Evolutionary conservation across 2,329 filamentous ascomycete species (phyloP).

Genomic region (Fusarium robinianum): DNA sequence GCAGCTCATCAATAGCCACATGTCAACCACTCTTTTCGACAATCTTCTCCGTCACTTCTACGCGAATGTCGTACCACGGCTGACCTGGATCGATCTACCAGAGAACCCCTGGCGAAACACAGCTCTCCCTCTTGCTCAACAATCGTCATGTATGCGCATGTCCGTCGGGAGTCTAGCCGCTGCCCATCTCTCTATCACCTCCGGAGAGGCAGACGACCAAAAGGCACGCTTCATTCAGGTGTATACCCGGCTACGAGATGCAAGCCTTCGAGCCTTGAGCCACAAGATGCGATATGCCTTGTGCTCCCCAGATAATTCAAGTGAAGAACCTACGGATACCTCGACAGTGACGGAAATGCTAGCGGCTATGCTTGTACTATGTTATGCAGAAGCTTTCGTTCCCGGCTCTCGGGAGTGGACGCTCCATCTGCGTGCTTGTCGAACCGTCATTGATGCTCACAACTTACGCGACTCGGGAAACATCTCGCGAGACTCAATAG

Average conservation of each 20-base stretch:
- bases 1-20: neutral
- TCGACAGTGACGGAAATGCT: slow-evolving; percentile 7
- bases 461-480: neutral
- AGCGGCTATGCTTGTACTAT: slow-evolving; percentile 6
- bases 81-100: slow-evolving; percentile 31
- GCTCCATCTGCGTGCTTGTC: slow-evolving; percentile 7
- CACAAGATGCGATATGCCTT: slow-evolving; percentile 8
- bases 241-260: slow-evolving; percentile 3
- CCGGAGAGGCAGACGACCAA: neutral
- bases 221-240: slow-evolving; percentile 1
- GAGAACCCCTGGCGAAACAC: slow-evolving; percentile 24
- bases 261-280: slow-evolving; percentile 9
- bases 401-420: slow-evolving; percentile 11
- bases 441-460: slow-evolving; percentile 6
- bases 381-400: slow-evolving; percentile 8
- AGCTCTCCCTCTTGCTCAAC: slow-evolving; percentile 11
- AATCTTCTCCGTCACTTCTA: slow-evolving; percentile 26
- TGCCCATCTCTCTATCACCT: slow-evolving; percentile 4
- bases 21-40: slow-evolving; percentile 12
- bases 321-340: neutral
- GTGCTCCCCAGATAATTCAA: neutral
- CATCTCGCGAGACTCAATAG: neutral
- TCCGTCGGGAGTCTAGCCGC: slow-evolving; percentile 18
- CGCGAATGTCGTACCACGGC: slow-evolving; percentile 20
- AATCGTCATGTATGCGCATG: slow-evolving; percentile 23